These are phyloP conservation scores for Myxozyma lipomycoides DNA, from an alignment of 805 yeast species.

Conservation along the genomic window DNA sequence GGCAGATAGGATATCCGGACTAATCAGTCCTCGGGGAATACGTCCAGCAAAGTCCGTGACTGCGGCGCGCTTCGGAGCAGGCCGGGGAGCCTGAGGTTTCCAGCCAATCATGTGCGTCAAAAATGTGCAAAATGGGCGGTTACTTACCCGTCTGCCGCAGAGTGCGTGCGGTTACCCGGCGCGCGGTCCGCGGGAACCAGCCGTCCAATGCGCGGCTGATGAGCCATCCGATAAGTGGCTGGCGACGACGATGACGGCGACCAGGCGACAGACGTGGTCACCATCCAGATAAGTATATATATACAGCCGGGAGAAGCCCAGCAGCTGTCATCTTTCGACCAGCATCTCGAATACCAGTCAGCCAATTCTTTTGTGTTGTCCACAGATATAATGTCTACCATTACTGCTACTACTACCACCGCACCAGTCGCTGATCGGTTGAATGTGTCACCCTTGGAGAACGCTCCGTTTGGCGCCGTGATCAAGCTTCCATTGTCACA, in stretches of 20 bases:
- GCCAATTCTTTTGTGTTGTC: too few species aligned
- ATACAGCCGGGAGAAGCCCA: background rate
- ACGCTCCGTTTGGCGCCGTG: conserved; percentile 64
- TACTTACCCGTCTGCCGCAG: too few species aligned
- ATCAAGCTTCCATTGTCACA: conserved; percentile 62
- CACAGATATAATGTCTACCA: conserved; percentile 13
- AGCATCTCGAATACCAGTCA: background rate
- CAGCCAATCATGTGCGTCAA: background rate
- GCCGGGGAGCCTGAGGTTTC: background rate
- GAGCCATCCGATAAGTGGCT: too few species aligned
- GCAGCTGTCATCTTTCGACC: background rate
- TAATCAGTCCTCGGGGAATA: too few species aligned
- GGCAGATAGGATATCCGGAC: too few species aligned
- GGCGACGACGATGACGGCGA: too few species aligned
- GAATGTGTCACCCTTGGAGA: conserved; percentile 45
- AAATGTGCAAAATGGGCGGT: too few species aligned
- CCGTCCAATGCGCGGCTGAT: background rate
- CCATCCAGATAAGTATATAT: too few species aligned
- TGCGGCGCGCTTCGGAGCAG: too few species aligned
- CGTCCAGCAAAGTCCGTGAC: too few species aligned
- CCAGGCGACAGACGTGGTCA: too few species aligned
- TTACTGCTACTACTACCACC: conserved; percentile 16
- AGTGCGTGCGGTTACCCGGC: too few species aligned
- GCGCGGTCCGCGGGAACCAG: background rate
- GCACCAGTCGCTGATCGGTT: conserved; percentile 11